Percentiles rank a stretch among this genome's conserved stretches.
Evolutionary conservation across 768 basidiomycete genomes (phyloP).

Genomic region (Suillus cothurnatus): DNA sequence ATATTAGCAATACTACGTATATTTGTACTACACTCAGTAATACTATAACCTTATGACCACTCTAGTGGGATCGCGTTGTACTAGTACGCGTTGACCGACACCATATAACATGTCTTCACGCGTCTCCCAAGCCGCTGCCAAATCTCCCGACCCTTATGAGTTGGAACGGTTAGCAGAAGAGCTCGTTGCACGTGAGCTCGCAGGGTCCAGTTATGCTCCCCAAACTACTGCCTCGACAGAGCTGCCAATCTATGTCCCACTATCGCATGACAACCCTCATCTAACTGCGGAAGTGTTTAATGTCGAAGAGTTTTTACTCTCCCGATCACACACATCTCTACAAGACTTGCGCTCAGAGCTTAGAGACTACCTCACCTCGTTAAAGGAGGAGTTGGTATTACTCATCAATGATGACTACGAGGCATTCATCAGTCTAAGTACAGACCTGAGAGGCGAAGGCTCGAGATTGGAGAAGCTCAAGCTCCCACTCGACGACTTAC

Average conservation of each 20-base stretch:
- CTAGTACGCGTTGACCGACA: constrained; percentile 1
- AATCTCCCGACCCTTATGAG: constrained; percentile 56
- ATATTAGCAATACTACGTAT: not conserved
- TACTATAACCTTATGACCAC: constrained; percentile 1
- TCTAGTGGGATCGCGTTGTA: constrained; percentile 1
- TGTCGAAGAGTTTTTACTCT: constrained; percentile 86
- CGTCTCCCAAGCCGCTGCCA: not conserved
- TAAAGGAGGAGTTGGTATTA: constrained; percentile 93
- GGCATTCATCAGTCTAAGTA: constrained; percentile 95
- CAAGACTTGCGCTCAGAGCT: constrained; percentile 88
- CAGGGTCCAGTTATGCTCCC: constrained; percentile 11
- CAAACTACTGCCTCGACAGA: constrained; percentile 30
- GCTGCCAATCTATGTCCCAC: constrained; percentile 66
- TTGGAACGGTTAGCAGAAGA: constrained; percentile 76
- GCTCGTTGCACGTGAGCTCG: constrained; percentile 56
- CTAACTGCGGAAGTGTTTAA: constrained; percentile 71
- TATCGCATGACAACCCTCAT: constrained; percentile 79
- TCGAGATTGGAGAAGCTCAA: constrained; percentile 67
- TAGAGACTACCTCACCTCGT: constrained; percentile 74
- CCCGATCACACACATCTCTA: constrained; percentile 81
- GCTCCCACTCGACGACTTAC: constrained; percentile 64
- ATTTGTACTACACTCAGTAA: not conserved
- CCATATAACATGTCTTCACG: constrained; percentile 8
- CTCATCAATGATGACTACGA: constrained; percentile 99
- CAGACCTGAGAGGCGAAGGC: constrained; percentile 87